phyloP scores from a whole-genome alignment of 352 stramenopile genomes.

The Elongisporangium anandrum region DNA sequence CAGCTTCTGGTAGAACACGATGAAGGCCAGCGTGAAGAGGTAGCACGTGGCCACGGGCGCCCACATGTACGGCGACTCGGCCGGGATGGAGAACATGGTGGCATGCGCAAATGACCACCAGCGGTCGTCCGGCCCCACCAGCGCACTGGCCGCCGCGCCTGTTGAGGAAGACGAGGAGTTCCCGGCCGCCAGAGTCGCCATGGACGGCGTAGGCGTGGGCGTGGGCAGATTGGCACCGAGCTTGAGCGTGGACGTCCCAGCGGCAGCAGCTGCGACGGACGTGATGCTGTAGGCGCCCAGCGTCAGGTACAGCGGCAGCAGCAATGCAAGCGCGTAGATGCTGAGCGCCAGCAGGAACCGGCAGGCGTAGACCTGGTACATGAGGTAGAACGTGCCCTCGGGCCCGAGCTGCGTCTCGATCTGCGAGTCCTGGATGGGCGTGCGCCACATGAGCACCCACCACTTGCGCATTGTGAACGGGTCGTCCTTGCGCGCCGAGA shows the following conservation, averaged over 20 bases:
- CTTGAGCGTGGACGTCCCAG: neutral
- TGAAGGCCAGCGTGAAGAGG: conserved; percentile 70
- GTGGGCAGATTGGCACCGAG: neutral
- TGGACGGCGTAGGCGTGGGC: neutral
- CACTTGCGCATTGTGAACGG: conserved; percentile 59
- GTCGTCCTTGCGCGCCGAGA: conserved; percentile 22
- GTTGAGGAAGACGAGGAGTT: too few species aligned
- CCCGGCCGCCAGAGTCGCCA: too few species aligned
- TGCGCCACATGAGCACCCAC: conserved; percentile 64
- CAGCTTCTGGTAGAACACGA: conserved; percentile 66
- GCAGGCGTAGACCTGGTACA: conserved; percentile 78
- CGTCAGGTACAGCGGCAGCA: conserved; percentile 70
- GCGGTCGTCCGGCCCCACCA: conserved; percentile 16
- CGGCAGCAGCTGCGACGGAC: conserved; percentile 1
- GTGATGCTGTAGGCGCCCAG: conserved; percentile 32
- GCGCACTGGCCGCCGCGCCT: neutral
- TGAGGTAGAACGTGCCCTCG: conserved; percentile 81
- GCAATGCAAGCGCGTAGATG: conserved; percentile 53
- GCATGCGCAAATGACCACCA: conserved; percentile 79
- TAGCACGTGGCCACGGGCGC: conserved; percentile 70
- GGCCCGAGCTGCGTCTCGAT: conserved; percentile 61
- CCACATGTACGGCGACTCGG: conserved; percentile 78
- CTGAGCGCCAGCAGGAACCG: conserved; percentile 59
- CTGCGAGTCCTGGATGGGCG: conserved; percentile 60
- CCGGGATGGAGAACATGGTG: conserved; percentile 76